These are phyloP conservation scores for Citrus maxima DNA, from an alignment of 345 rosid species.

Conservation along the genomic window DNA sequence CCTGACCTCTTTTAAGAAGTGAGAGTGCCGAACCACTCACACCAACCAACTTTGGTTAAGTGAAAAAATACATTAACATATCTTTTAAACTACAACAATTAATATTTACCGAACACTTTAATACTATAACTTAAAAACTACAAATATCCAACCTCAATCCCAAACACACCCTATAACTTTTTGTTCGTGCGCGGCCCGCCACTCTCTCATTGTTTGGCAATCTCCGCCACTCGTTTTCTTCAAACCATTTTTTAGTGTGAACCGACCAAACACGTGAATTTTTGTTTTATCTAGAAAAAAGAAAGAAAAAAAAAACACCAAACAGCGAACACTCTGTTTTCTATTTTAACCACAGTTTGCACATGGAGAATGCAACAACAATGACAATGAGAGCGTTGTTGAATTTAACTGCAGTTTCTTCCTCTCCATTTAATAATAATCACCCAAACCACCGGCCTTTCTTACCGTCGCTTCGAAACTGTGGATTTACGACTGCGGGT, in stretches of 20 bases:
- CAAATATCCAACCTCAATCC: accelerated
- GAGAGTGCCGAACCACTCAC: no score
- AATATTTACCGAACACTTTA: accelerated
- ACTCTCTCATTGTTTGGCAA: no score
- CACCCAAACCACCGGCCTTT: background rate
- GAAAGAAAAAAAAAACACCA: no score
- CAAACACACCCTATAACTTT: accelerated
- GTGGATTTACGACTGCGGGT: background rate
- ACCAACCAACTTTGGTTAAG: no score
- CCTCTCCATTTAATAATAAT: constrained; percentile 9
- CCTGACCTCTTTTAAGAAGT: no score
- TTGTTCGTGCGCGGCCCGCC: no score
- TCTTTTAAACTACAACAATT: accelerated
- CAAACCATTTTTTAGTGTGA: no score
- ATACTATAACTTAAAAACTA: no score
- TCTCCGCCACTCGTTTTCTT: no score
- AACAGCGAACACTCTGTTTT: no score
- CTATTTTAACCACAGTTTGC: background rate
- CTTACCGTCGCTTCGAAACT: background rate
- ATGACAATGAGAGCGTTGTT: background rate
- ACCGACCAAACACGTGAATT: no score
- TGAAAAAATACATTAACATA: accelerated
- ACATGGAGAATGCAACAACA: background rate
- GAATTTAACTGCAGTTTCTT: background rate
- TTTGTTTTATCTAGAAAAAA: no score